phyloP scores from a whole-genome alignment of 371 early-diverging fungal species.

The Parasitella parasitica region DNA sequence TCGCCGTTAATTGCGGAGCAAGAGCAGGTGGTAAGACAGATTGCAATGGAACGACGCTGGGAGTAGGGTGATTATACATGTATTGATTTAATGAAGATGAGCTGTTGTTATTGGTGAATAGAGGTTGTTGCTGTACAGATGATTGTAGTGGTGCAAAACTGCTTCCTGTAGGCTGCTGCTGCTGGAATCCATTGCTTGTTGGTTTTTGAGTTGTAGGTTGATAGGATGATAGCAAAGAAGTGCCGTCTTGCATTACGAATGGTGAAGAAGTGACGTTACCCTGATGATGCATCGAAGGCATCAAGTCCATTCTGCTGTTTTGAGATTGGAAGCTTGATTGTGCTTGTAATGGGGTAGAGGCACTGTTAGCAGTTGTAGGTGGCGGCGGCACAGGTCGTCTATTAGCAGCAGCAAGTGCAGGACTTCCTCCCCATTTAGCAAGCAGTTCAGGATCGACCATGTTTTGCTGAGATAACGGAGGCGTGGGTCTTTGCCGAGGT shows the following conservation, averaged over 20 bases:
- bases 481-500: conserved; percentile 31
- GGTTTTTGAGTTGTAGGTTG: background rate
- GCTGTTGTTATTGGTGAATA: background rate
- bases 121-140: conserved; percentile 15
- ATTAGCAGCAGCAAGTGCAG: conserved; percentile 18
- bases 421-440: conserved; percentile 34
- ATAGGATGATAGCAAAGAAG: too few species aligned
- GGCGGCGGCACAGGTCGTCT: conserved; percentile 14
- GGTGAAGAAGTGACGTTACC: background rate
- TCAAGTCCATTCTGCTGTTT: too few species aligned
- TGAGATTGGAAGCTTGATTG: background rate
- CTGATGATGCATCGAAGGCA: background rate
- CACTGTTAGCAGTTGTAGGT: conserved; percentile 17
- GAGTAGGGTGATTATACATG: background rate
- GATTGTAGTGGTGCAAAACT: conserved; percentile 15
- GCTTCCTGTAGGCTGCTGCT: background rate
- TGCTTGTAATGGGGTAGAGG: conserved; percentile 4
- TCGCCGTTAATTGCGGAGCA: conserved; percentile 16
- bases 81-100: background rate
- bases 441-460: conserved; percentile 38
- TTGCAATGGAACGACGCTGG: conserved; percentile 13
- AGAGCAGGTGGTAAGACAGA: conserved; percentile 33
- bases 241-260: background rate
- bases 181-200: background rate
- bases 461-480: conserved; percentile 35